Evolutionary conservation across 768 basidiomycete species (phyloP).

Genomic region (Amanita rimosa): DNA sequence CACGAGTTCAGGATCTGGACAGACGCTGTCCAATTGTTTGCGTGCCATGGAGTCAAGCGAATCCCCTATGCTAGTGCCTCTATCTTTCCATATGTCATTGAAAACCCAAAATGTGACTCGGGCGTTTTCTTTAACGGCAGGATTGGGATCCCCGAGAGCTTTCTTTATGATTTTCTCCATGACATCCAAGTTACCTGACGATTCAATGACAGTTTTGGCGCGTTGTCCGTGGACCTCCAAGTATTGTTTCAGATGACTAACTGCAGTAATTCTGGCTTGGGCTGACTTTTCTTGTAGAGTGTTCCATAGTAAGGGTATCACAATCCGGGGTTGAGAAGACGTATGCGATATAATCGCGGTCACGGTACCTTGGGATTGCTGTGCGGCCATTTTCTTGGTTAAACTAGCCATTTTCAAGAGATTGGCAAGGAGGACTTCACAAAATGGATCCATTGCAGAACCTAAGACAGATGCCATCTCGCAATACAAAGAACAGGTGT

Average conservation of each 20-base stretch:
- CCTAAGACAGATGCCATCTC: constrained; percentile 66
- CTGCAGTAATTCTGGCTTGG: constrained; percentile 55
- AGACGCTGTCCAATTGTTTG: constrained; percentile 81
- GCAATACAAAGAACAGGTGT: constrained; percentile 65
- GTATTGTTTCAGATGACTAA: constrained; percentile 66
- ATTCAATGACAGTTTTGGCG: constrained; percentile 57
- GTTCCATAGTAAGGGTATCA: constrained; percentile 59
- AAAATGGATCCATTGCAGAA: constrained; percentile 62
- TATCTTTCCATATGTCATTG: constrained; percentile 62
- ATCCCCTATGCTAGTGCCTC: constrained; percentile 52
- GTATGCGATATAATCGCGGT: constrained; percentile 57
- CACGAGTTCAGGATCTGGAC: constrained; percentile 47
- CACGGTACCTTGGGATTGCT: constrained; percentile 71
- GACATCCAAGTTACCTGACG: constrained; percentile 51
- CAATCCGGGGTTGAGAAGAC: constrained; percentile 56
- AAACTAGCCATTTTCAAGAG: constrained; percentile 79
- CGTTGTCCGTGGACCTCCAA: constrained; percentile 62
- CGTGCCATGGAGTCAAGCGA: constrained; percentile 54
- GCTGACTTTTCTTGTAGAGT: constrained; percentile 73
- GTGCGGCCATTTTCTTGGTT: constrained; percentile 87
- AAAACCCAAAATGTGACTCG: constrained; percentile 76
- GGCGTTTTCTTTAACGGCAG: constrained; percentile 63
- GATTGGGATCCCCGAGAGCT: constrained; percentile 68
- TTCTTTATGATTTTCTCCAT: constrained; percentile 69
- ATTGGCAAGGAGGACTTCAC: constrained; percentile 65